Base-by-base conservation (phyloP, 192 early-diverging fungal species). In the Anaeromyces robustus region DNA sequence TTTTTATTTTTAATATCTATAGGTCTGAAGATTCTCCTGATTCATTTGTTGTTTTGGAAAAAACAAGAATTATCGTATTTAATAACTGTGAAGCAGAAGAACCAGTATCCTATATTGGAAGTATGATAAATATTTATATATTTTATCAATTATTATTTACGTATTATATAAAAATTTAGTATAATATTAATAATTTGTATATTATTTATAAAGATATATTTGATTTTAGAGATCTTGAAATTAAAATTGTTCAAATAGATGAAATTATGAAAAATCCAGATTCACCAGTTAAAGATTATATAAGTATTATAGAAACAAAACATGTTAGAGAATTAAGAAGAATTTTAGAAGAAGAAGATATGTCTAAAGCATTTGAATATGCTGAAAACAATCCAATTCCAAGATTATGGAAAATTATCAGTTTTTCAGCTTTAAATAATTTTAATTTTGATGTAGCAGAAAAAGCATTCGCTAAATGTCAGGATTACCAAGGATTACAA, bases 21-120 rank as follows among this genome's bases (percentile, higher is more conserved):
- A 88, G 88, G 88, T 82, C 90, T 0, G 81, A 83, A 26, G 90
- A 91, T 79, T 84, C 89, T 81, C 86, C 87, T 19, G 90, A 91
- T 77, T 81, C 86, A 28, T 88, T 90, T 37, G 88, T 88, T 13
- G 82, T 90, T 6, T 88, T 89, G 82, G 90, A 91, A 80, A 91
- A 91, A 79, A 89, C 87, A 31, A 80, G 87, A 26, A 83, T 91
- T 82, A 88, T 87, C 78, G 85, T 91, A n/a, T 89, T 91, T 78
- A 83, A 85, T n/a, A 86, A 86, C 52, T 79, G 86, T 77, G 86
- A 89, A 19, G 85, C 88, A 14, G 90, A 91, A 79, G 90, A 91
- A 39, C 90, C 90, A 13, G 78, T 90, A 17, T 83, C 88, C 2
- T 87, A 86, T 77, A 81, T 83, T 77, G 89, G 89, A 87, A 89